Evolutionary conservation across 257 asterid species (phyloP).

Genomic region (Gentiana straminea): DNA sequence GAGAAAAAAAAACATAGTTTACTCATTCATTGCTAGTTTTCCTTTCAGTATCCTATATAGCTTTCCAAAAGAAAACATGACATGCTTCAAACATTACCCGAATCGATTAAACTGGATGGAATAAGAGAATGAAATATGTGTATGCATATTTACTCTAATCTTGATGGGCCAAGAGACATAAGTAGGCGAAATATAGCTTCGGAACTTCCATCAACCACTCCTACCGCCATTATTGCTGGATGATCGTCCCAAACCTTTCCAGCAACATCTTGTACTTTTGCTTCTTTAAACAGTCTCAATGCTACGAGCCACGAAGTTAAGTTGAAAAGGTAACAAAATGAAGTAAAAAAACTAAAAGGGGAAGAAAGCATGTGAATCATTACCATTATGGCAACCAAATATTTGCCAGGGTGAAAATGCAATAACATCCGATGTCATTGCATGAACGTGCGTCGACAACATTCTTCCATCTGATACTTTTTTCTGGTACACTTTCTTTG

Average conservation of each 20-base stretch:
- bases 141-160: conserved; percentile 95
- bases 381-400: conserved; percentile 82
- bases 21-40: too few species aligned
- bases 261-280: conserved; percentile 53
- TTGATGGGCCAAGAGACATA: conserved; percentile 94
- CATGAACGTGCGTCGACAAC: conserved; percentile 38
- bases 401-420: conserved; percentile 88
- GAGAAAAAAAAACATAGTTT: too few species aligned
- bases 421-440: conserved; percentile 65
- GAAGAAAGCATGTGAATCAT: too few species aligned
- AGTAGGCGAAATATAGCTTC: conserved; percentile 88
- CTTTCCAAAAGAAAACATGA: too few species aligned
- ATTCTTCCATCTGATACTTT: conserved; percentile 29
- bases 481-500: conserved; percentile 38
- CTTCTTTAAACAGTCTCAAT: conserved; percentile 84
- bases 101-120: too few species aligned
- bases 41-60: too few species aligned
- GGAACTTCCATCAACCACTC: conserved; percentile 83
- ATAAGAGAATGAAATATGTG: too few species aligned
- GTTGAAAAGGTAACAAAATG: conserved; percentile 8
- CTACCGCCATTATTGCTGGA: conserved; percentile 98
- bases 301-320: conserved; percentile 29
- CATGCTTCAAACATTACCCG: too few species aligned
- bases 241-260: conserved; percentile 52
- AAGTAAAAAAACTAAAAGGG: not conserved